Evolutionary conservation across 2,329 filamentous ascomycete species (phyloP).

Genomic region (Sphaceloma murrayae): DNA sequence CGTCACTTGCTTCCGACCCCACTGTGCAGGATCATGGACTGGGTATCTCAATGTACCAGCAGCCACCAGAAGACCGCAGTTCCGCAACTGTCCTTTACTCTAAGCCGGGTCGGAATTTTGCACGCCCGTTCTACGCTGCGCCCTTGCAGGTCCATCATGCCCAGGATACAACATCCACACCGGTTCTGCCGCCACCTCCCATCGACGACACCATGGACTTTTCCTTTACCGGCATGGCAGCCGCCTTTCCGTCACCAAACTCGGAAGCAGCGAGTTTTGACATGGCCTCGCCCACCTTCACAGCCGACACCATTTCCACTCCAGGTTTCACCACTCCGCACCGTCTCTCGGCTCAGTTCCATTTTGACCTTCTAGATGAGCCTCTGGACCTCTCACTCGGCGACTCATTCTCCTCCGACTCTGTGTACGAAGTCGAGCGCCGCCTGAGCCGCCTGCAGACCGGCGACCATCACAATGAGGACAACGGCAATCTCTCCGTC

Average conservation of each 20-base stretch:
- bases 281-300: conserved; percentile 28
- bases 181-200: conserved; percentile 15
- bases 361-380: neutral
- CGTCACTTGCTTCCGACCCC: conserved; percentile 20
- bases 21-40: conserved; percentile 21
- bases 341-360: conserved; percentile 18
- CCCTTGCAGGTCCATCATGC: neutral
- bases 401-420: neutral
- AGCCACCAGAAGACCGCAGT: conserved; percentile 19
- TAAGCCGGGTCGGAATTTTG: conserved; percentile 18
- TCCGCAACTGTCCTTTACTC: conserved; percentile 16
- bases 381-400: conserved; percentile 3
- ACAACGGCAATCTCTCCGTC: neutral
- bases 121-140: conserved; percentile 16
- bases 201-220: conserved; percentile 15
- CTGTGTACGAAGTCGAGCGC: conserved; percentile 11
- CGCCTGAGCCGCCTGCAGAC: conserved; percentile 9
- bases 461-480: conserved; percentile 7
- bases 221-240: neutral
- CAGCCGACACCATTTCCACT: conserved; percentile 27
- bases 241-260: conserved; percentile 6
- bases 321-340: conserved; percentile 23
- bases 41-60: conserved; percentile 19
- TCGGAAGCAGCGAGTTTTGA: conserved; percentile 18
- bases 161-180: conserved; percentile 10